phyloP scores from a whole-genome alignment of 2,329 filamentous ascomycete genomes.

The Dothistroma pini region DNA sequence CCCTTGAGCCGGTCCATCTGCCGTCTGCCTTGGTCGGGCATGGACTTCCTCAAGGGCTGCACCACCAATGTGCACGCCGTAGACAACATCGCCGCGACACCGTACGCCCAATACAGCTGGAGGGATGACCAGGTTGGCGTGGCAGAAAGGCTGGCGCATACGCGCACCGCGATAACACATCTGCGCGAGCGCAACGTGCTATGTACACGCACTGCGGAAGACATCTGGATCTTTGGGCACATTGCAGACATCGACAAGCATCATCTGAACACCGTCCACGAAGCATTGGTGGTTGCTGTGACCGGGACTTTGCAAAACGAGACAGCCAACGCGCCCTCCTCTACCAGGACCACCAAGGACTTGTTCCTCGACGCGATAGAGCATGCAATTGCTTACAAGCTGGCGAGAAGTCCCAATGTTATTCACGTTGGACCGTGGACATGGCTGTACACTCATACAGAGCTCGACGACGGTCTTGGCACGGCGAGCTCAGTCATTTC shows the following conservation, averaged over 20 bases:
- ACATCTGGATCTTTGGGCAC: conserved; percentile 19
- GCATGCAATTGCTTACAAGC: conserved; percentile 15
- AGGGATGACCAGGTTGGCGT: conserved; percentile 1
- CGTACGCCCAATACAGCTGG: conserved; percentile 11
- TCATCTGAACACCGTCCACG: background rate
- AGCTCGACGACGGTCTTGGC: conserved; percentile 1
- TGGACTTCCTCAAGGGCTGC: conserved; percentile 37
- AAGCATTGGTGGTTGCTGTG: conserved; percentile 1
- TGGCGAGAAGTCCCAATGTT: conserved; percentile 13
- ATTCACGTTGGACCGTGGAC: conserved; percentile 22
- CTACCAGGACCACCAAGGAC: conserved; percentile 9
- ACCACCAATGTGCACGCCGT: conserved; percentile 33
- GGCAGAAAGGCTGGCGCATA: conserved; percentile 2
- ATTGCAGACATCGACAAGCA: conserved; percentile 3
- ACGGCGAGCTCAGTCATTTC: conserved; percentile 12
- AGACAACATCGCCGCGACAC: conserved; percentile 15
- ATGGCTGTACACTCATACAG: conserved; percentile 15
- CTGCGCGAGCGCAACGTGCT: conserved; percentile 22
- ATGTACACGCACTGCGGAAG: conserved; percentile 12
- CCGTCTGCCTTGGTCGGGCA: conserved; percentile 17
- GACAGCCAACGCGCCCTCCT: background rate
- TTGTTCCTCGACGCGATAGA: conserved; percentile 26
- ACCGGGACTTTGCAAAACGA: conserved; percentile 5
- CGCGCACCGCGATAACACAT: conserved; percentile 9
- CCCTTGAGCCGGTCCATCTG: conserved; percentile 14